phyloP scores from a whole-genome alignment of 352 stramenopile species.

The Globisporangium middletonii region DNA sequence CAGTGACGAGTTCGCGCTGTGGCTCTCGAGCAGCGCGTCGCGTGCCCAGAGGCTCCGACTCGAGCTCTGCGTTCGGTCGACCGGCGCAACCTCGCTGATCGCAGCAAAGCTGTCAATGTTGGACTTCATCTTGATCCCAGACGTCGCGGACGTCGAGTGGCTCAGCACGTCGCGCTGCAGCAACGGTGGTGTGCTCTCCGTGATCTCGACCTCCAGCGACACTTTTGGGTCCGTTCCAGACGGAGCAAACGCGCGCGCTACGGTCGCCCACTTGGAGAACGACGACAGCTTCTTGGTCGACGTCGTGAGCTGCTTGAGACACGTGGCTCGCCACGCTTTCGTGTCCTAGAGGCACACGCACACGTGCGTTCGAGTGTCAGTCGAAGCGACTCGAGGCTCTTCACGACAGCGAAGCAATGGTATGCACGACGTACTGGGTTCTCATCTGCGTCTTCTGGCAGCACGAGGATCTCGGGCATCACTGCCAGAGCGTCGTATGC shows the following conservation, averaged over 20 bases:
- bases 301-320: conserved; percentile 25
- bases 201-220: conserved; percentile 19
- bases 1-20: neutral
- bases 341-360: conserved; percentile 17
- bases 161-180: conserved; percentile 11
- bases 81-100: conserved; percentile 14
- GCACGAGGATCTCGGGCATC: neutral
- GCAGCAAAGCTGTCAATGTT: conserved; percentile 44
- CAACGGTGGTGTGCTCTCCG: conserved; percentile 12
- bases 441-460: neutral
- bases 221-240: conserved; percentile 13
- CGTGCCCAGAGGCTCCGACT: conserved; percentile 7
- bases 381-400: neutral
- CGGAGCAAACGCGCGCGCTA: conserved; percentile 31
- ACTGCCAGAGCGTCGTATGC: neutral
- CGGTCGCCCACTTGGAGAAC: conserved; percentile 30
- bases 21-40: neutral
- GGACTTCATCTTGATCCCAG: conserved; percentile 23
- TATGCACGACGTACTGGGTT: neutral
- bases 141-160: conserved; percentile 1
- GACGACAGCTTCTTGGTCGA: conserved; percentile 19
- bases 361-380: neutral
- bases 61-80: neutral
- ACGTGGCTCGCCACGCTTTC: conserved; percentile 31
- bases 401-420: neutral